Evolutionary conservation across 2,329 filamentous ascomycete genomes (phyloP).

Genomic region (Juglanconis sp.): DNA sequence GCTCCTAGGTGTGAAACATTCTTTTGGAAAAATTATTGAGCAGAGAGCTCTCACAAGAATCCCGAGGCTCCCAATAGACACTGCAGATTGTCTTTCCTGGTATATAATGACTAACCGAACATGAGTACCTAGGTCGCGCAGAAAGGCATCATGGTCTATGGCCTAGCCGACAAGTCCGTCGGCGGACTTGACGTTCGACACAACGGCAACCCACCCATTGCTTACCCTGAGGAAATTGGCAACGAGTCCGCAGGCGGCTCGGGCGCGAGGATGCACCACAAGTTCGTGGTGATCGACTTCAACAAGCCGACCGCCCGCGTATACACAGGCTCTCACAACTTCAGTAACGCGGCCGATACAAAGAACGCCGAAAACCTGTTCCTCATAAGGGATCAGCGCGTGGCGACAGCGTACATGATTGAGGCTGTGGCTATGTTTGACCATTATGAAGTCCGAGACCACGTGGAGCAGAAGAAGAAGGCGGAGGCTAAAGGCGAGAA

Average conservation of each 20-base stretch:
- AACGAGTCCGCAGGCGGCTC: slow-evolving; percentile 20
- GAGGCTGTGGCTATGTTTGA: slow-evolving; percentile 24
- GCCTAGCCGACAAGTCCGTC: slow-evolving; percentile 22
- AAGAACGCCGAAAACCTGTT: slow-evolving; percentile 23
- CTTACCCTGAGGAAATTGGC: slow-evolving; percentile 20
- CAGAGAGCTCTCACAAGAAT: no score
- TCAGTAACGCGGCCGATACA: slow-evolving; percentile 20
- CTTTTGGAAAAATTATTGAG: no score
- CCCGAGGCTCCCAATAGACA: no score
- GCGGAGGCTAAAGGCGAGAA: slow-evolving; percentile 17
- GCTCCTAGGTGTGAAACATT: no score
- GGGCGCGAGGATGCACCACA: slow-evolving; percentile 23
- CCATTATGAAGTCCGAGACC: slow-evolving; percentile 22
- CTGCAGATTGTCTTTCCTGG: no score
- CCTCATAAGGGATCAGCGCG: slow-evolving; percentile 19
- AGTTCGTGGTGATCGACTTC: slow-evolving; percentile 24
- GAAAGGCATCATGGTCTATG: slow-evolving; percentile 22
- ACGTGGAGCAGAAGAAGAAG: slow-evolving; percentile 14
- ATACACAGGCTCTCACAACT: slow-evolving; percentile 24
- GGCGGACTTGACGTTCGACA: slow-evolving; percentile 18
- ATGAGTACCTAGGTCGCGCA: slow-evolving; percentile 2
- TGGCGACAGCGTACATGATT: slow-evolving; percentile 23
- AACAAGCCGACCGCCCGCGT: slow-evolving; percentile 22
- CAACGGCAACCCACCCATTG: slow-evolving; percentile 23
- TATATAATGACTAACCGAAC: neutral